These are phyloP conservation scores for Melanomma pulvis-pyrius DNA, from an alignment of 495 filamentous ascomycete genomes.

Conservation along the genomic window DNA sequence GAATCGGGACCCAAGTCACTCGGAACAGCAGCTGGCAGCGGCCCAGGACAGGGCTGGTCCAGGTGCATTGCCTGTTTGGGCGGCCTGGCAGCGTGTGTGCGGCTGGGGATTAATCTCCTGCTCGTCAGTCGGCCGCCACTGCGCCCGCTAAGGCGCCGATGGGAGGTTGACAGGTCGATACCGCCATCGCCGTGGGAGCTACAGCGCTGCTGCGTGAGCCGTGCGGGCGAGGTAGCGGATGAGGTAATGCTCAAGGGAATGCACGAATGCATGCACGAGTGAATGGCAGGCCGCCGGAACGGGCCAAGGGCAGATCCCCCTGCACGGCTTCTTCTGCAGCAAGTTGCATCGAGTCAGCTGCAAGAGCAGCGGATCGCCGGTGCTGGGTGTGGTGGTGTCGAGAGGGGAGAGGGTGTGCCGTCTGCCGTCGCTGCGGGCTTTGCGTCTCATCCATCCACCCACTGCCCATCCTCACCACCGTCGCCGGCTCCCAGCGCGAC, in stretches of 20 bases:
- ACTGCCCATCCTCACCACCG: conserved; percentile 23
- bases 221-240: conserved; percentile 14
- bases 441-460: background rate
- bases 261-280: conserved; percentile 1
- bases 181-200: conserved; percentile 8
- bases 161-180: conserved; percentile 25
- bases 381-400: background rate
- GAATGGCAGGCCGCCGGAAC: conserved; percentile 4
- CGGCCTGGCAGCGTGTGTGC: background rate
- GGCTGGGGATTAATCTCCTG: conserved; percentile 26
- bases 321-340: background rate
- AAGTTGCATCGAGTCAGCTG: conserved; percentile 27
- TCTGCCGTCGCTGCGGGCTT: background rate
- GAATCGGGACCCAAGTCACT: conserved; percentile 5
- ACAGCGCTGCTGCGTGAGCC: background rate
- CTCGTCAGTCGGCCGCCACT: conserved; percentile 32
- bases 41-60: conserved; percentile 10
- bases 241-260: background rate
- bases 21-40: conserved; percentile 5
- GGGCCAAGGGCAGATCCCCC: conserved; percentile 16
- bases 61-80: conserved; percentile 22
- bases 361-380: conserved; percentile 17
- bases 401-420: conserved; percentile 14
- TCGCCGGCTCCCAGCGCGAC: conserved; percentile 19
- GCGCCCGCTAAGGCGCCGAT: conserved; percentile 12